A percentile compares a stretch with the other conserved stretches of the same genome.
Evolutionary conservation across 345 rosid species (phyloP).

Genomic region (Euphorbia pulcherrima): DNA sequence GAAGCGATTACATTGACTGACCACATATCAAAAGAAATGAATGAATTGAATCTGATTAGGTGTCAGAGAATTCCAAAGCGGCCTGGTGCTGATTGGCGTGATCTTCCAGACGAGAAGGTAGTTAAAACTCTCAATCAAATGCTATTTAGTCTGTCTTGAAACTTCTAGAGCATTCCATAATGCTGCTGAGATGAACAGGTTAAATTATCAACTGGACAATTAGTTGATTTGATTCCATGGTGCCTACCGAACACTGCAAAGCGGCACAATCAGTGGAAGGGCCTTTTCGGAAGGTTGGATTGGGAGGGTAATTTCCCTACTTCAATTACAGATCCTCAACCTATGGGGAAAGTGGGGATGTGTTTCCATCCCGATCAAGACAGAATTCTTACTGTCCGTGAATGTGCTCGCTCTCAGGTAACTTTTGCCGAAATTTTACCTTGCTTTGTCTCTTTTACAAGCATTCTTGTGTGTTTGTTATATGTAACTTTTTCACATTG

Average conservation of each 20-base stretch:
- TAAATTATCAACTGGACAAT: conserved; percentile 53
- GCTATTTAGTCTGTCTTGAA: neutral
- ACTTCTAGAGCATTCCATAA: neutral
- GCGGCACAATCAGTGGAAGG: conserved; percentile 84
- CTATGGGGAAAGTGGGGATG: conserved; percentile 94
- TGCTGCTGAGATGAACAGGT: conserved; percentile 38
- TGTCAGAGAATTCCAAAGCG: conserved; percentile 71
- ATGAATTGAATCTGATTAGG: conserved; percentile 64
- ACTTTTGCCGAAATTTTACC: conserved; percentile 9
- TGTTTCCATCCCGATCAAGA: conserved; percentile 94
- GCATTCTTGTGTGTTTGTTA: too few species aligned
- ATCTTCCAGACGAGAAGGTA: conserved; percentile 75
- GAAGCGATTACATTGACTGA: conserved; percentile 46
- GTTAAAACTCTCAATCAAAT: neutral
- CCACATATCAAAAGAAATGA: conserved; percentile 81
- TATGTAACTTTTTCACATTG: neutral
- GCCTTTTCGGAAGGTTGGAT: conserved; percentile 78
- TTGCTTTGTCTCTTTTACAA: neutral
- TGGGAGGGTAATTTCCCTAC: conserved; percentile 97
- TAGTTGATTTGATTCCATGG: conserved; percentile 66
- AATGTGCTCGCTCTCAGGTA: conserved; percentile 89
- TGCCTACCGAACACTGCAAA: conserved; percentile 77
- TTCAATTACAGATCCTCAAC: conserved; percentile 81
- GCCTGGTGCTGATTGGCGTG: conserved; percentile 94
- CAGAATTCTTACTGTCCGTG: conserved; percentile 76